Evolutionary conservation across 1,284 basidiomycete species (phyloP).

Genomic region (Meripilus lineatus): DNA sequence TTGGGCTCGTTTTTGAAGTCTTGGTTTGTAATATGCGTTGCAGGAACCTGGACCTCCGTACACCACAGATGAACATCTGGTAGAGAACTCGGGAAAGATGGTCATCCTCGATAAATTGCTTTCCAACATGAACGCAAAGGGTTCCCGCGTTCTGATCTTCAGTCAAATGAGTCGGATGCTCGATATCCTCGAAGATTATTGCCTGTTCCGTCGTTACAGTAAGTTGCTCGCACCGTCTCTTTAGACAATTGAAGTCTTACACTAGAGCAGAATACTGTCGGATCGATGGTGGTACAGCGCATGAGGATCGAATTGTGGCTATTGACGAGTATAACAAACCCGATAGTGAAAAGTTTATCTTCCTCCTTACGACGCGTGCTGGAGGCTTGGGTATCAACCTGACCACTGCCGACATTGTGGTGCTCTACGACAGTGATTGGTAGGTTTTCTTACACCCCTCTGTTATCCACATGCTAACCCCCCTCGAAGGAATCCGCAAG

Average conservation of each 20-base stretch:
- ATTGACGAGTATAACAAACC: conserved; percentile 99
- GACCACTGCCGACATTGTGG: conserved; percentile 92
- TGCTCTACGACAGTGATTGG: conserved; percentile 99
- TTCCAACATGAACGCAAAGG: conserved; percentile 85
- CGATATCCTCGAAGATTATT: conserved; percentile 98
- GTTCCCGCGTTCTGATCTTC: conserved; percentile 95
- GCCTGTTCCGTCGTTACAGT: conserved; percentile 90
- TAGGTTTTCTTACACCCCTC: conserved; percentile 21
- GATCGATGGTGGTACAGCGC: conserved; percentile 93
- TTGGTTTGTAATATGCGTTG: not conserved
- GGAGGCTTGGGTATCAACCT: conserved; percentile 98
- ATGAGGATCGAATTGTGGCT: conserved; percentile 92
- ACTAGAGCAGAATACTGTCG: conserved; percentile 81
- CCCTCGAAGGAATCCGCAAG: conserved; percentile 87
- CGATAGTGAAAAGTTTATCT: conserved; percentile 94
- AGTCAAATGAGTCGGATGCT: conserved; percentile 94
- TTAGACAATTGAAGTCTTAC: not conserved
- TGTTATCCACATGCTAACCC: conserved; percentile 2
- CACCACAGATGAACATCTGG: conserved; percentile 96
- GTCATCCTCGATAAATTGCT: conserved; percentile 95
- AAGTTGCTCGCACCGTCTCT: conserved; percentile 23
- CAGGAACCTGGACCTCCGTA: conserved; percentile 97
- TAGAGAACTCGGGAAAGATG: conserved; percentile 97
- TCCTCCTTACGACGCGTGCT: conserved; percentile 96
- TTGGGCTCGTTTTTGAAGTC: conserved; percentile 1